phyloP scores from a whole-genome alignment of 2,329 filamentous ascomycete genomes.

The Penicillium sp. region DNA sequence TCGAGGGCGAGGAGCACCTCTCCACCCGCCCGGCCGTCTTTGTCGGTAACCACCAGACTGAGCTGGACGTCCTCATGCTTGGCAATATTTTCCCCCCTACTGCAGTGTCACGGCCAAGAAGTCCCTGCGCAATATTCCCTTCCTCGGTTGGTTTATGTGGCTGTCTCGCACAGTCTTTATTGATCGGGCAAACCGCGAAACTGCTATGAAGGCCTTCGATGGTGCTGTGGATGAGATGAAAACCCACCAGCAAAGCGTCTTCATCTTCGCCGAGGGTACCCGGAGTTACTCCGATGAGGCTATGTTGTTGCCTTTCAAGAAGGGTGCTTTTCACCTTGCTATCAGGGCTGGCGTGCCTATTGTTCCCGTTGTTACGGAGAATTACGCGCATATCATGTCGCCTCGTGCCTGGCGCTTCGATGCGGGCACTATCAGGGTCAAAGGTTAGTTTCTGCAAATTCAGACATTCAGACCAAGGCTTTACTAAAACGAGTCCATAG shows the following conservation, averaged over 20 bases:
- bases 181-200: slow-evolving; percentile 80
- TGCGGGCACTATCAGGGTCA: slow-evolving; percentile 70
- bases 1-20: slow-evolving; percentile 68
- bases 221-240: slow-evolving; percentile 80
- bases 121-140: slow-evolving; percentile 73
- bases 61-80: slow-evolving; percentile 91
- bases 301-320: slow-evolving; percentile 91
- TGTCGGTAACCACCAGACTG: slow-evolving; percentile 92
- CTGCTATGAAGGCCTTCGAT: slow-evolving; percentile 81
- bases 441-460: slow-evolving; percentile 54
- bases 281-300: slow-evolving; percentile 84
- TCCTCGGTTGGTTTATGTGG: slow-evolving; percentile 93
- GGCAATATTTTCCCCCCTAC: slow-evolving; percentile 87
- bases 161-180: slow-evolving; percentile 92
- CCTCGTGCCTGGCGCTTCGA: slow-evolving; percentile 66
- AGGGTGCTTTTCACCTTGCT: slow-evolving; percentile 95
- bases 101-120: slow-evolving; percentile 93
- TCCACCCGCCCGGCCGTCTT: slow-evolving; percentile 80
- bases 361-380: slow-evolving; percentile 79
- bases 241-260: slow-evolving; percentile 61
- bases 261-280: slow-evolving; percentile 74
- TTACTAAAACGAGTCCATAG: slow-evolving; percentile 43
- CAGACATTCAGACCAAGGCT: not conserved
- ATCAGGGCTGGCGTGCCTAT: slow-evolving; percentile 92
- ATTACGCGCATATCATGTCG: slow-evolving; percentile 73